phyloP scores from a whole-genome alignment of 495 filamentous ascomycete species.

The Tuber magnatum region DNA sequence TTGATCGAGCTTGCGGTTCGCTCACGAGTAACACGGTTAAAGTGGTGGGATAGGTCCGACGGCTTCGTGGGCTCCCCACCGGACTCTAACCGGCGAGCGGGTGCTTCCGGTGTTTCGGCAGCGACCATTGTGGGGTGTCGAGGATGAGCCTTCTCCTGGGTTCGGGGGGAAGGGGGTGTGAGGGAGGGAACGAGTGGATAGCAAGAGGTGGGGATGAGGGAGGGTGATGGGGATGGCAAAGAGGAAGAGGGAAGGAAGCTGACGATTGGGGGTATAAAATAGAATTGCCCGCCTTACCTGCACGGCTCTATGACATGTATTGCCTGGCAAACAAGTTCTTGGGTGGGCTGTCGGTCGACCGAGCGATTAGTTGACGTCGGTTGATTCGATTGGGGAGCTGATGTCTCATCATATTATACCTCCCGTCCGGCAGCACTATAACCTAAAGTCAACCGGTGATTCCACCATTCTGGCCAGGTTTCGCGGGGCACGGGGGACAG shows the following conservation, averaged over 20 bases:
- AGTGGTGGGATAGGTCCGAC: slow-evolving; percentile 72
- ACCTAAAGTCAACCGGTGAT: background rate
- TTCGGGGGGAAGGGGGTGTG: background rate
- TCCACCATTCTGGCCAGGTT: background rate
- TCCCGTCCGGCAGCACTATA: background rate
- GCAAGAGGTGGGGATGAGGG: background rate
- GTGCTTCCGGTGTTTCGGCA: background rate
- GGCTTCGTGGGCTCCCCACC: slow-evolving; percentile 45
- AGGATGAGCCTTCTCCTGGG: slow-evolving; percentile 11
- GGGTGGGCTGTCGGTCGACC: background rate
- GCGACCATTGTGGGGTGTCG: slow-evolving; percentile 10
- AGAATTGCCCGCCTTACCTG: background rate
- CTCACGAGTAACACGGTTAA: slow-evolving; percentile 58
- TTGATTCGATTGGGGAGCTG: background rate
- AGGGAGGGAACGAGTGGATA: background rate
- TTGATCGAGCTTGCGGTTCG: slow-evolving; percentile 63
- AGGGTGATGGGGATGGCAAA: background rate
- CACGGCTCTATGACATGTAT: background rate
- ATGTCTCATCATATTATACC: background rate
- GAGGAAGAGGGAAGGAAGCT: background rate
- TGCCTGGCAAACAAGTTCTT: background rate
- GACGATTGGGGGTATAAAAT: background rate
- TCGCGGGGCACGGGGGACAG: background rate
- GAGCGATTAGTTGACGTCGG: background rate
- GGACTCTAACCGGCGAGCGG: background rate